phyloP scores from a whole-genome alignment of 208 protist genomes.

The Angomonas deanei region DNA sequence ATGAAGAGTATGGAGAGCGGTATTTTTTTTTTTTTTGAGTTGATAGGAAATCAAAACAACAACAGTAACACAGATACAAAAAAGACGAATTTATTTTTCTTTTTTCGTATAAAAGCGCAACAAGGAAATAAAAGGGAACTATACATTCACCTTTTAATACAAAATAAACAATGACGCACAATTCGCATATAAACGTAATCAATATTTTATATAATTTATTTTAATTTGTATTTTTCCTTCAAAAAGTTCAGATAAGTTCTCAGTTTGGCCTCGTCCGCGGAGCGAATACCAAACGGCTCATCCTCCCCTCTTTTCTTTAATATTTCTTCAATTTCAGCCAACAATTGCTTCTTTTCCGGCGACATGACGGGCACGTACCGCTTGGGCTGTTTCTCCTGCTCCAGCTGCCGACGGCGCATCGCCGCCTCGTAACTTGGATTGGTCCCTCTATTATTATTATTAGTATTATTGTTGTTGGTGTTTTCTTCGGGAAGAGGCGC shows the following conservation, averaged over 20 bases:
- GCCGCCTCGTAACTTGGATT: conserved; percentile 78
- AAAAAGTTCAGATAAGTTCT: conserved; percentile 57
- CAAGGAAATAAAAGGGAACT: conserved; percentile 3
- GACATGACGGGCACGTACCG: conserved; percentile 15
- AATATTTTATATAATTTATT: background rate
- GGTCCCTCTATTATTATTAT: no score
- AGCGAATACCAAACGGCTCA: conserved; percentile 66
- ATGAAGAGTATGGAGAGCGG: no score
- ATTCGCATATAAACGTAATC: no score
- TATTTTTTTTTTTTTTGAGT: no score
- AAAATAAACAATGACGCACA: background rate
- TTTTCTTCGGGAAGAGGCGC: no score
- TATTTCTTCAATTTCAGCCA: conserved; percentile 54
- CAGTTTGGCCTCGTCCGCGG: conserved; percentile 59
- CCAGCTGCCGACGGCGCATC: conserved; percentile 55
- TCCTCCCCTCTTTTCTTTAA: conserved; percentile 34
- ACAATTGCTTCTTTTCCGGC: conserved; percentile 40
- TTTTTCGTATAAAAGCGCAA: conserved; percentile 10
- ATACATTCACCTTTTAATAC: background rate
- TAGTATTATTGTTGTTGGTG: no score
- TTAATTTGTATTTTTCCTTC: conserved; percentile 40
- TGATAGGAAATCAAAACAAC: no score
- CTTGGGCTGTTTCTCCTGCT: conserved; percentile 10
- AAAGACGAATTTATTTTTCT: background rate
- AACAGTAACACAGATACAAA: background rate